Conservation (phyloP, 2,329 filamentous ascomycete genomes). For the Penicillium sp. region DNA sequence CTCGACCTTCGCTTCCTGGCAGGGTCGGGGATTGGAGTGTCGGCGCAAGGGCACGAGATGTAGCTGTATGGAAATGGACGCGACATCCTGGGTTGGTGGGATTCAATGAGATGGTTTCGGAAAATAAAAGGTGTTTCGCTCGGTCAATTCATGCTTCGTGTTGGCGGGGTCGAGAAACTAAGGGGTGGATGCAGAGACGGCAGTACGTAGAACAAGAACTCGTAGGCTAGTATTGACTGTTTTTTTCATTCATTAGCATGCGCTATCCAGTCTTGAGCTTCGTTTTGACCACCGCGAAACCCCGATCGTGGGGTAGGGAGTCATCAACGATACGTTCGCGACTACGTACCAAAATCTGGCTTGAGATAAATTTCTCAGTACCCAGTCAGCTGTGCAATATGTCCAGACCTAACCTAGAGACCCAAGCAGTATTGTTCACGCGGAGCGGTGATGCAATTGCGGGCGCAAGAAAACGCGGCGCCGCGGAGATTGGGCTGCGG, state of each 20-base stretch:
- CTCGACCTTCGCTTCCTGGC: constrained; percentile 40
- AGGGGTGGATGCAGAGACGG: neutral
- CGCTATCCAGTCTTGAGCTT: neutral
- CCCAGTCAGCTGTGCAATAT: neutral
- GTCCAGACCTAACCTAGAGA: too few relatives aligned
- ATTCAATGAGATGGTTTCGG: neutral
- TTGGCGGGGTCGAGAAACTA: constrained; percentile 2
- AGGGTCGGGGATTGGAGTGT: constrained; percentile 45
- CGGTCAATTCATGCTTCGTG: constrained; percentile 22
- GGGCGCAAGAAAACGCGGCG: constrained; percentile 7
- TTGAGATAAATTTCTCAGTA: neutral
- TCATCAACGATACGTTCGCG: neutral
- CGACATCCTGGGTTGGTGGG: constrained; percentile 44
- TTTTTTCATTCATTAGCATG: neutral
- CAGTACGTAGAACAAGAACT: neutral
- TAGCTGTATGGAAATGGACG: constrained; percentile 62
- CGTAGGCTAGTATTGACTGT: neutral
- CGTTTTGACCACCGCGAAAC: neutral
- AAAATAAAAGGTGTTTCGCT: neutral
- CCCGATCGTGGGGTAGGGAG: constrained; percentile 1
- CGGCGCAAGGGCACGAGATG: constrained; percentile 64
- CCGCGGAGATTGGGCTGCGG: constrained; percentile 23
- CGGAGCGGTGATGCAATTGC: neutral
- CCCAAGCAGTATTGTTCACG: neutral
- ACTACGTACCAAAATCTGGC: neutral